phyloP scores from a whole-genome alignment of 441 rosid species.

The Caryocar brasiliense region DNA sequence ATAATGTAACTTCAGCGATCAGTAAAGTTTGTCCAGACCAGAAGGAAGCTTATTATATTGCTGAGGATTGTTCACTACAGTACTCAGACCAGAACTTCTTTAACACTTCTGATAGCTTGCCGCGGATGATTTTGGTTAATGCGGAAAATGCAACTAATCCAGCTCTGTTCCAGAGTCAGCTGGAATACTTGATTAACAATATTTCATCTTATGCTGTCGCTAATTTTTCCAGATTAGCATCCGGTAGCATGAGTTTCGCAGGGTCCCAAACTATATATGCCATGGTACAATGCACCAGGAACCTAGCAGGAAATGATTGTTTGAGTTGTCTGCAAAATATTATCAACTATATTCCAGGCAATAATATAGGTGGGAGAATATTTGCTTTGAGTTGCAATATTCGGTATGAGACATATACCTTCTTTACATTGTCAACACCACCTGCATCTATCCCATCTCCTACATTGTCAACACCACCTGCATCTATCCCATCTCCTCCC shows the following conservation, averaged over 20 bases:
- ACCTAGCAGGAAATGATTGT: conserved; percentile 15
- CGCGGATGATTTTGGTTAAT: not conserved
- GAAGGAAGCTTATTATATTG: conserved; percentile 11
- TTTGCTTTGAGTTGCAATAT: conserved; percentile 17
- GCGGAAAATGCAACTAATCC: not conserved
- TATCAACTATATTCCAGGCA: not conserved
- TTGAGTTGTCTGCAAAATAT: conserved; percentile 16
- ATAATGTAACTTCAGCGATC: conserved; percentile 2
- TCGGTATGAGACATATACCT: conserved; percentile 18
- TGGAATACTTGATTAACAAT: conserved; percentile 4
- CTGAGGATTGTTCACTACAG: conserved; percentile 12
- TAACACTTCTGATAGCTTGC: not conserved
- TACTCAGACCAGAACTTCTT: conserved; percentile 17
- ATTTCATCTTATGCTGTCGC: conserved; percentile 12
- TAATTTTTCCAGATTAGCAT: conserved; percentile 15
- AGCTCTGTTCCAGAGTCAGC: conserved; percentile 1
- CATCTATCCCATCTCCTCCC: too few species aligned
- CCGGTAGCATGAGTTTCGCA: conserved; percentile 5
- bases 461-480: conserved; percentile 1
- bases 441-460: not conserved
- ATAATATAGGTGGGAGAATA: conserved; percentile 6
- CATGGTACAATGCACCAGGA: conserved; percentile 22
- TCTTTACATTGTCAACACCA: conserved; percentile 4
- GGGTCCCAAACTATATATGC: conserved; percentile 9
- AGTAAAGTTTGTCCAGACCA: conserved; percentile 13